Percentiles rank a stretch among this genome's conserved stretches.
Conservation (phyloP, 331 rosid species). For the Pyracantha coccinea region DNA sequence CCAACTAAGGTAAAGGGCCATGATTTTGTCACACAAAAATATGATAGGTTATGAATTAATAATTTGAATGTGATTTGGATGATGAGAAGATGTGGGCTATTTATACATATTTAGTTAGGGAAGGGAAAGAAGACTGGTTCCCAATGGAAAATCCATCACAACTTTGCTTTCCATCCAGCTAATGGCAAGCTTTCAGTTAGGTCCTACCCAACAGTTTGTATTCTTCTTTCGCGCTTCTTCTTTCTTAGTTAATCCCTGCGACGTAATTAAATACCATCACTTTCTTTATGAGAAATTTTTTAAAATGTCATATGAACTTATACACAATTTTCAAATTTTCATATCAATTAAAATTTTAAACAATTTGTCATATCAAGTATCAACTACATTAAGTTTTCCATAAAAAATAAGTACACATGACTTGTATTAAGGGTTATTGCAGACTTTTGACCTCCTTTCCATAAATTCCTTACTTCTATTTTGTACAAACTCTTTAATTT, state of each 20-base stretch:
- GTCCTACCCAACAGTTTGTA: constrained; percentile 49
- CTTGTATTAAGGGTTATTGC: too few species aligned
- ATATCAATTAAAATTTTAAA: too few species aligned
- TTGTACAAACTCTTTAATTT: too few species aligned
- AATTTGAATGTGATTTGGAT: constrained; percentile 14
- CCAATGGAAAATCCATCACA: constrained; percentile 21
- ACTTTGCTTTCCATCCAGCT: constrained; percentile 77
- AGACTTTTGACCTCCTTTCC: too few species aligned
- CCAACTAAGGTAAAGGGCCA: constrained; percentile 20
- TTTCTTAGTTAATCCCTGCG: background rate
- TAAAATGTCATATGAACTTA: too few species aligned
- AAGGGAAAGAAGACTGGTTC: background rate
- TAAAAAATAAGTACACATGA: too few species aligned
- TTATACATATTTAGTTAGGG: constrained; percentile 10
- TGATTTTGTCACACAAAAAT: background rate
- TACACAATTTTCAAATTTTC: too few species aligned
- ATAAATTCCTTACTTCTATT: too few species aligned
- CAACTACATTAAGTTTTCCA: too few species aligned
- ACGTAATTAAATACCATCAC: too few species aligned
- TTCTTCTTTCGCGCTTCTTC: constrained; percentile 6
- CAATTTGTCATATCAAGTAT: too few species aligned
- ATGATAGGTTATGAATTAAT: background rate
- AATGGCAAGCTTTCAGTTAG: constrained; percentile 34
- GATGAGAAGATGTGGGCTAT: constrained; percentile 20
- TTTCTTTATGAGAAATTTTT: too few species aligned